Percentiles rank a stretch among this genome's conserved stretches.
Evolutionary conservation across 2,329 filamentous ascomycete species (phyloP).

Genomic region (Colletotrichum sojae): DNA sequence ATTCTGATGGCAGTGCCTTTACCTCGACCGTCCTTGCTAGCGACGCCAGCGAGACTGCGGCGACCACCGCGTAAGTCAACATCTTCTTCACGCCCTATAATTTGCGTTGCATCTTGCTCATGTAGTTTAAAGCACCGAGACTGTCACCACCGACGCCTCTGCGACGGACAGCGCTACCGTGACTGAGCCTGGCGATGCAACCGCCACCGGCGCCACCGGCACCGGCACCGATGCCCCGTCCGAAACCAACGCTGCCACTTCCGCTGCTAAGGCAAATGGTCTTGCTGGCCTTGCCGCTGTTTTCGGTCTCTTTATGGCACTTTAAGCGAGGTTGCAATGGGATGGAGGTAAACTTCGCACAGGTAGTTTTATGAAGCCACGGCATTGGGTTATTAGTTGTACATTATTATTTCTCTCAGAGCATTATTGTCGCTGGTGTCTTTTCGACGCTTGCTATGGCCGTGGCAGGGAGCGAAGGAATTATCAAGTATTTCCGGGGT

Average conservation of each 20-base stretch:
- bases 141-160: conserved; percentile 16
- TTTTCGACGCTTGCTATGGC: neutral
- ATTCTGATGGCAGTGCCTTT: conserved; percentile 30
- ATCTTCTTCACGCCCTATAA: neutral
- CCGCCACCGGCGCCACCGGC: conserved; percentile 11
- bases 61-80: conserved; percentile 31
- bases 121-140: conserved; percentile 19
- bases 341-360: too few relatives aligned
- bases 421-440: neutral
- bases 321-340: neutral
- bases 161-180: conserved; percentile 13
- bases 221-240: conserved; percentile 30
- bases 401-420: neutral
- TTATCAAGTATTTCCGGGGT: neutral
- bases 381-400: neutral
- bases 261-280: conserved; percentile 21
- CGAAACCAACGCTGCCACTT: conserved; percentile 17
- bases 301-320: conserved; percentile 29
- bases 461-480: neutral
- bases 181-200: conserved; percentile 18
- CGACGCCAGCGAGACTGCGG: conserved; percentile 17
- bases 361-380: neutral
- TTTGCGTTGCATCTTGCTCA: neutral
- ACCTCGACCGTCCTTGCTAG: conserved; percentile 30
- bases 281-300: conserved; percentile 21